Evolutionary conservation across 2,329 filamentous ascomycete genomes (phyloP).

Genomic region (Aspergillus awamori): DNA sequence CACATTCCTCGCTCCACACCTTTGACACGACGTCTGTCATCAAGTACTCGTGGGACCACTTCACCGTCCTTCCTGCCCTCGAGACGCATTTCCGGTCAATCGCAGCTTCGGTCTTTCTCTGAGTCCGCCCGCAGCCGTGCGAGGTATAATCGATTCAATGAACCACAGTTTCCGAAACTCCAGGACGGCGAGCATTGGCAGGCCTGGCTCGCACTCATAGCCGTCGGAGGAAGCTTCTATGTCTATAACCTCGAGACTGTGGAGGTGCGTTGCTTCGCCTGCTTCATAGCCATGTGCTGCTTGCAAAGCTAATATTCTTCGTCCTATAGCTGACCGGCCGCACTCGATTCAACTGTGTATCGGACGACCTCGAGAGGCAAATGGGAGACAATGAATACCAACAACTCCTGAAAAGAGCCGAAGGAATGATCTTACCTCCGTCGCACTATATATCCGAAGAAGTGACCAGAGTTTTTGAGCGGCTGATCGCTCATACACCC

Average conservation of each 20-base stretch:
- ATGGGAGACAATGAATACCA: slow-evolving; percentile 50
- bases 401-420: slow-evolving; percentile 51
- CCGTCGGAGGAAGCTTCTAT: slow-evolving; percentile 52
- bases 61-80: background rate
- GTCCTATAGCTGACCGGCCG: slow-evolving; percentile 53
- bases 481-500: slow-evolving; percentile 57
- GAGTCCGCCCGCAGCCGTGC: background rate
- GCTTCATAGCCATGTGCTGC: background rate
- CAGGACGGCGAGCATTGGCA: slow-evolving; percentile 17
- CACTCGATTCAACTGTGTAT: slow-evolving; percentile 61
- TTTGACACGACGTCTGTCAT: background rate
- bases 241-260: slow-evolving; percentile 60
- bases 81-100: background rate
- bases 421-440: slow-evolving; percentile 52
- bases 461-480: slow-evolving; percentile 56
- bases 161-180: background rate
- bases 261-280: slow-evolving; percentile 41
- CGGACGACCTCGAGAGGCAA: slow-evolving; percentile 48
- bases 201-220: slow-evolving; percentile 25
- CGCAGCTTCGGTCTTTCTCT: slow-evolving; percentile 18
- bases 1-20: no score
- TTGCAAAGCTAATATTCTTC: background rate
- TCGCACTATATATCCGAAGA: slow-evolving; percentile 21
- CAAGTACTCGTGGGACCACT: background rate
- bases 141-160: slow-evolving; percentile 26